phyloP scores from a whole-genome alignment of 108 stramenopile genomes.

The Fistulifera solaris region DNA sequence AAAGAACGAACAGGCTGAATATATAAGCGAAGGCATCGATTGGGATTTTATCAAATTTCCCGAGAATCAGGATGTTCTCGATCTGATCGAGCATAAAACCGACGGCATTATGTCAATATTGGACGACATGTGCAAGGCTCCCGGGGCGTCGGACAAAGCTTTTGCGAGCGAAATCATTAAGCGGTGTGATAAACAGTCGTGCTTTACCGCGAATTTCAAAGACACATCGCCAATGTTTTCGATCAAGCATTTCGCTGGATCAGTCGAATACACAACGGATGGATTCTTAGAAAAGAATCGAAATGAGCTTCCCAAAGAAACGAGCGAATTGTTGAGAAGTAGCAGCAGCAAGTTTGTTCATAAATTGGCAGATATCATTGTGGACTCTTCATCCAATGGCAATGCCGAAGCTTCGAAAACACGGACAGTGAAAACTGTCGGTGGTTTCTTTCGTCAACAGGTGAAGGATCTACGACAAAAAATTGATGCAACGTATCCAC shows the following conservation, averaged over 20 bases:
- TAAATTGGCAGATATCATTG: slow-evolving; percentile 35
- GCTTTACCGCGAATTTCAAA: slow-evolving; percentile 44
- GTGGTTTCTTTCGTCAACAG: slow-evolving; percentile 7
- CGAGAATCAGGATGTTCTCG: slow-evolving; percentile 87
- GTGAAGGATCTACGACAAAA: slow-evolving; percentile 6
- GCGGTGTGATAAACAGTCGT: slow-evolving; percentile 30
- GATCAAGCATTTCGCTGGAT: slow-evolving; percentile 76
- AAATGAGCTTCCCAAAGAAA: slow-evolving; percentile 81
- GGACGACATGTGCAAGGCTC: slow-evolving; percentile 66
- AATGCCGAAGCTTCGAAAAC: background rate
- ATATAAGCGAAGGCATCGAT: slow-evolving; percentile 69
- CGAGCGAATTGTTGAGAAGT: slow-evolving; percentile 43
- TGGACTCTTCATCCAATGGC: background rate
- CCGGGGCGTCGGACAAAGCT: slow-evolving; percentile 41
- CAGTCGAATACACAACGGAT: slow-evolving; percentile 74
- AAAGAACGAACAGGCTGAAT: slow-evolving; percentile 79
- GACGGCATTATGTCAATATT: slow-evolving; percentile 62
- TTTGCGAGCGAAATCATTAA: slow-evolving; percentile 51
- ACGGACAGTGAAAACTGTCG: slow-evolving; percentile 3
- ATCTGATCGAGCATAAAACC: slow-evolving; percentile 77
- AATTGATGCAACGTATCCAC: slow-evolving; percentile 1
- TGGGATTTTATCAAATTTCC: slow-evolving; percentile 88
- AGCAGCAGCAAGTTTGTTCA: slow-evolving; percentile 35
- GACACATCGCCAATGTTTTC: slow-evolving; percentile 52
- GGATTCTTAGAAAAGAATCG: slow-evolving; percentile 87